phyloP scores from a whole-genome alignment of 148 eudicot genomes.

The Amaranthus hypochondriacus region DNA sequence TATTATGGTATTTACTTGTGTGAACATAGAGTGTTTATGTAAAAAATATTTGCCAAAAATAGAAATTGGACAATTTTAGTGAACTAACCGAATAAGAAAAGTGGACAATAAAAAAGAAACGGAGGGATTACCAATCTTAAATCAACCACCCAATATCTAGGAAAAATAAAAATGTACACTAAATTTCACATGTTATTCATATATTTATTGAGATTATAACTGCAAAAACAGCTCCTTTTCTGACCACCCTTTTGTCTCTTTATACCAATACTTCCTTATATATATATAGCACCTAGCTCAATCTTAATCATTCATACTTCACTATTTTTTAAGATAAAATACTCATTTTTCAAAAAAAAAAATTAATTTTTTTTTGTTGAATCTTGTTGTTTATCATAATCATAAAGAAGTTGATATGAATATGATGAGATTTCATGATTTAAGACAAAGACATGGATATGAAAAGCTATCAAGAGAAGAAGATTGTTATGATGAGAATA shows the following conservation, averaged over 20 bases:
- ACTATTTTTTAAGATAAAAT: neutral
- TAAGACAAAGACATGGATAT: slow-evolving; percentile 15
- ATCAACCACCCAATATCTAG: slow-evolving; percentile 12
- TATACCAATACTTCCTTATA: slow-evolving; percentile 12
- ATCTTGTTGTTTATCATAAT: neutral
- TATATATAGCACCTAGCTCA: slow-evolving; percentile 10
- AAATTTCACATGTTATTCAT: slow-evolving; percentile 1
- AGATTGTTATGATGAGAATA: neutral
- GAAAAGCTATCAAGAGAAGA: slow-evolving; percentile 21
- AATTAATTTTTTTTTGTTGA: neutral
- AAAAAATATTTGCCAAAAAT: no score
- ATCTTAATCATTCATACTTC: slow-evolving; percentile 14
- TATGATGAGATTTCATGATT: slow-evolving; percentile 23
- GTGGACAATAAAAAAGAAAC: no score
- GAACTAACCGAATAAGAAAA: no score
- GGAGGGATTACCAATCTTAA: neutral
- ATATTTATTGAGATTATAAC: slow-evolving; percentile 6
- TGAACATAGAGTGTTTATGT: no score
- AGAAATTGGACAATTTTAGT: no score
- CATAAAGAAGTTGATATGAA: neutral
- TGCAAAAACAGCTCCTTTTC: slow-evolving; percentile 18
- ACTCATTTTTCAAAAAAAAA: neutral
- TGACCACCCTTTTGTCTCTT: slow-evolving; percentile 24
- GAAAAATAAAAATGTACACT: neutral
- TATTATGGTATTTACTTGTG: no score